A percentile compares a stretch with the other conserved stretches of the same genome.
Evolutionary conservation across 2,329 filamentous ascomycete genomes (phyloP).

Genomic region (Botryotinia globosa): DNA sequence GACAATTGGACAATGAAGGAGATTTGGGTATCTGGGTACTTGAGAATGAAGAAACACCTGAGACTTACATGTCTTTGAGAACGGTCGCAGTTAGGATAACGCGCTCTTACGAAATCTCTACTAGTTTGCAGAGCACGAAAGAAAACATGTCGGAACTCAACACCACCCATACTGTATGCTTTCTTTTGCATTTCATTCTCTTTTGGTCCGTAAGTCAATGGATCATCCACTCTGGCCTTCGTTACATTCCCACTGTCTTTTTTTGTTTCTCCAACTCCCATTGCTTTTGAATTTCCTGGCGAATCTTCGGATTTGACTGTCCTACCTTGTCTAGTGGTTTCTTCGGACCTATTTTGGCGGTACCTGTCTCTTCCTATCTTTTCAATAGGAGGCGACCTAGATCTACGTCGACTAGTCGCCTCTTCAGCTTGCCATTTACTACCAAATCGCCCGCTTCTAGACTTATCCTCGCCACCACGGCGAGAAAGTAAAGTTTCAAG

Average conservation of each 20-base stretch:
- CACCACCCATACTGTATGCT: slow-evolving; percentile 18
- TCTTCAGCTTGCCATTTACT: not conserved
- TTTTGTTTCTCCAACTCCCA: not conserved
- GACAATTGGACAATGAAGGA: not conserved
- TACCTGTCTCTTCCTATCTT: not conserved
- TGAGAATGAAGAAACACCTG: no score
- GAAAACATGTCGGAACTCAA: slow-evolving; percentile 22
- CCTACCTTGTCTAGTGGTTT: not conserved
- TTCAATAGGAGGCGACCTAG: not conserved
- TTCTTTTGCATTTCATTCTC: slow-evolving; percentile 28
- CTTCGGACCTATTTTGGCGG: not conserved
- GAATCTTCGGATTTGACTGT: not conserved
- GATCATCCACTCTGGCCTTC: not conserved
- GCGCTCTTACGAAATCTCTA: slow-evolving; percentile 20
- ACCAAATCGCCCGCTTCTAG: not conserved
- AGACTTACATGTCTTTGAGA: slow-evolving; percentile 6
- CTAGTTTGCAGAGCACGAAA: slow-evolving; percentile 28
- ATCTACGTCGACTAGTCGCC: not conserved
- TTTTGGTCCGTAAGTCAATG: slow-evolving; percentile 6
- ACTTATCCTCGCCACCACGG: not conserved
- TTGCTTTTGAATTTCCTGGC: not conserved
- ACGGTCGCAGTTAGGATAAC: not conserved
- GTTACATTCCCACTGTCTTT: not conserved
- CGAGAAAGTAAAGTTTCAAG: not conserved
- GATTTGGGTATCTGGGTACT: no score